Base-by-base conservation (phyloP, 495 filamentous ascomycete genomes). In the Lentithecium fluviatile region DNA sequence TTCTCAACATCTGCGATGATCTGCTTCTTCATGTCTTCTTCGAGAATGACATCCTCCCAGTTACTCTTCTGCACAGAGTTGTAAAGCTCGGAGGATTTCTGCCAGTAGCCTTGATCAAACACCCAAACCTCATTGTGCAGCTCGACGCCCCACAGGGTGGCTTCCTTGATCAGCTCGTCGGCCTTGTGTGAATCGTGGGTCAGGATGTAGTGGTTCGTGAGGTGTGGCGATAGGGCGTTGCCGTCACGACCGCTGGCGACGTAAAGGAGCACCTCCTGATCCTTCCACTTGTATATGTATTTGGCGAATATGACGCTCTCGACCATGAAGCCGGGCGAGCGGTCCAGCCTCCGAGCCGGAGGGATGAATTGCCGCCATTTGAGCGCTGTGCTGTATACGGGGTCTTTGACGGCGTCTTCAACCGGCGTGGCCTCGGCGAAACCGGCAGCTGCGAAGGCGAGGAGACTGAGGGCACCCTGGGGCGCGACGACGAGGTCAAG, bases 1-100 rank as follows among this genome's bases (percentile, higher is more conserved):
- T 76, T 76, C 23, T 76, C 68, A 15, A 86, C 80, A 69, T 88
- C 85, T 6, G 74, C 65, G 23, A 82, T 81, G 40, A 88, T 76
- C 13, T 75, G 71, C 47, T 77, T 75, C 71, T 88, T 89, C 78
- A 85, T 83, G 42, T 73, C 72, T 42, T 75, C 69, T 38, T 86
- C 81, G n/a, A 88, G 74, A 37, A 89, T 87, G 12, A 88, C 85
- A 54, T 82, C 78, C 3, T 83, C 79, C 85, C 85, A 88, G 25
- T 73, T 71, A 2, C 79, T 71, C 24, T 80, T 78, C 65, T 79
- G 73, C 32, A 88, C 75, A 55, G 78, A 79, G 37, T 79, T 52
- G 72, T 74, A 88, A 12, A 88, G 77, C 63, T 82, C 82, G 6
- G 65, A 66, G 62, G 69, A 80, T 74, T 87, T 88, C 57, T 75